Evolutionary conservation across 805 yeast species (phyloP).

Genomic region (Geotrichum ghanense): DNA sequence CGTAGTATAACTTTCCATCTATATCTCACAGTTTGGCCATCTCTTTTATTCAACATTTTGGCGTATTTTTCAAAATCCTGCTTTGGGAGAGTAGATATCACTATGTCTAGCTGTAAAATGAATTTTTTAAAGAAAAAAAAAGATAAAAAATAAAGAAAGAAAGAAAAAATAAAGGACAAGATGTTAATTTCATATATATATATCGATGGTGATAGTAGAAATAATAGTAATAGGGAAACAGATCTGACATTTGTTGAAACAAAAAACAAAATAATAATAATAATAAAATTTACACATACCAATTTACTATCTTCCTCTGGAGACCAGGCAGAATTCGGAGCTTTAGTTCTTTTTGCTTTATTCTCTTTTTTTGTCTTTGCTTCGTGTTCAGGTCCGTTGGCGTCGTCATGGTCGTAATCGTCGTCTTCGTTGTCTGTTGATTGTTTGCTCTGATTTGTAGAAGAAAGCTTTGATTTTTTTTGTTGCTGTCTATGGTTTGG

Average conservation of each 20-base stretch:
- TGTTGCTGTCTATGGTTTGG: too few relatives aligned
- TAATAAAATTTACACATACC: slow-evolving; percentile 12
- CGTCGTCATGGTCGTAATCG: background rate
- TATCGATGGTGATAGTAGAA: background rate
- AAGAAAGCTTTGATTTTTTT: background rate
- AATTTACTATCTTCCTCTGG: slow-evolving; percentile 23
- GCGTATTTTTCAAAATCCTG: slow-evolving; percentile 26
- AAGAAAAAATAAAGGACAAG: too few relatives aligned
- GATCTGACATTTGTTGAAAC: too few relatives aligned
- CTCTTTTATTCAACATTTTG: slow-evolving; percentile 23
- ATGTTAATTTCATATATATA: background rate
- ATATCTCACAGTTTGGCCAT: slow-evolving; percentile 25
- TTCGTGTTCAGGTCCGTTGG: slow-evolving; percentile 4
- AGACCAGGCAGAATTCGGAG: slow-evolving; percentile 26
- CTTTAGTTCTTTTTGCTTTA: slow-evolving; percentile 19
- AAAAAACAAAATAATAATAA: too few relatives aligned
- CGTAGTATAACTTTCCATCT: slow-evolving; percentile 26
- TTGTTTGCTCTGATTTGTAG: too few relatives aligned
- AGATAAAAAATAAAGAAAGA: too few relatives aligned
- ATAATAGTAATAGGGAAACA: background rate
- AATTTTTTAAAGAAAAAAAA: too few relatives aligned
- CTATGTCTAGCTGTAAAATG: slow-evolving; percentile 18
- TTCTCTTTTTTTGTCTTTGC: slow-evolving; percentile 4
- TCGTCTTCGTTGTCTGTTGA: background rate
- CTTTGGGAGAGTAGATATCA: slow-evolving; percentile 22